Evolutionary conservation across 2,329 filamentous ascomycete species (phyloP).

Genomic region (Thermothelomyces thermophilus): DNA sequence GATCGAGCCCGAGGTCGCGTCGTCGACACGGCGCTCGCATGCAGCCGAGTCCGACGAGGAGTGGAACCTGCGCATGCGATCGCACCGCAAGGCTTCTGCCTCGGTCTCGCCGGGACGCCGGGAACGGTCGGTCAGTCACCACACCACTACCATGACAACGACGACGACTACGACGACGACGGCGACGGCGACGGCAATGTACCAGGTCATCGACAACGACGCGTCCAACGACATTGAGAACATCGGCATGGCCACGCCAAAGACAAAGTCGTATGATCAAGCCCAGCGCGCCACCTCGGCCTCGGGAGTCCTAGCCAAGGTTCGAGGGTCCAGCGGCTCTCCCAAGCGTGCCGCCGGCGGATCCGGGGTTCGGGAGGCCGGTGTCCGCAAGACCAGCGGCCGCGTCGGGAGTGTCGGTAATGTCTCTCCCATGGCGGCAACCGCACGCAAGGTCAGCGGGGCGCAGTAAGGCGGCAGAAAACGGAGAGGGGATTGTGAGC

Average conservation of each 20-base stretch:
- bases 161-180: slow-evolving; percentile 61
- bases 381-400: slow-evolving; percentile 58
- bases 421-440: slow-evolving; percentile 38
- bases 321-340: slow-evolving; percentile 39
- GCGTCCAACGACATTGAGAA: slow-evolving; percentile 67
- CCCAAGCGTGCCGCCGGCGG: slow-evolving; percentile 23
- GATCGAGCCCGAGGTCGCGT: slow-evolving; percentile 51
- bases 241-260: slow-evolving; percentile 44
- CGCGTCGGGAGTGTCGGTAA: slow-evolving; percentile 50
- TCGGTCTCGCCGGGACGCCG: slow-evolving; percentile 50
- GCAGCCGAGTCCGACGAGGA: slow-evolving; percentile 75
- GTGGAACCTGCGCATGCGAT: slow-evolving; percentile 66
- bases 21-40: slow-evolving; percentile 54
- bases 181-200: too few relatives aligned
- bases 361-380: slow-evolving; percentile 49
- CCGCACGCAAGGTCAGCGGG: slow-evolving; percentile 44
- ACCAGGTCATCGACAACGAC: slow-evolving; percentile 58
- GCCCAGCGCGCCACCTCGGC: slow-evolving; percentile 44
- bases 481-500: background rate
- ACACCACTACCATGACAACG: slow-evolving; percentile 62
- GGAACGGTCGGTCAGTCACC: slow-evolving; percentile 64
- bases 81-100: slow-evolving; percentile 57
- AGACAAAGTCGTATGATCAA: slow-evolving; percentile 51
- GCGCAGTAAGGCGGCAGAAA: slow-evolving; percentile 12
- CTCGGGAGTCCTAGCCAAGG: slow-evolving; percentile 55